Base-by-base conservation (phyloP, 805 yeast species). In the Metschnikowia similis region DNA sequence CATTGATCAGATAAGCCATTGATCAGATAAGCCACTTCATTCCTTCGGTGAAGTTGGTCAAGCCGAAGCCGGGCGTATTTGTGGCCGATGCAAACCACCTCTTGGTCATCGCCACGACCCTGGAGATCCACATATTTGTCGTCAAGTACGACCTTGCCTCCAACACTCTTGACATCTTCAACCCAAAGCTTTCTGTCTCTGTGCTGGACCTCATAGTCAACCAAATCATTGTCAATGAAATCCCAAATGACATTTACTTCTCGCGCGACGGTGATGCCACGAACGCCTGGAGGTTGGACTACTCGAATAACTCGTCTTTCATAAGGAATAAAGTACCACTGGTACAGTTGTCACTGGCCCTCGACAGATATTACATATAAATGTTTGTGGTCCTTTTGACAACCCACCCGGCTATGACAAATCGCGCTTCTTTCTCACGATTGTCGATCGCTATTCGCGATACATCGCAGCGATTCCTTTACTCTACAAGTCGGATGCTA, bases 231-330 rank as follows among this genome's bases (percentile, higher is more conserved):
- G 72, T 80, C 2, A 80, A 81, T 59, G 81, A 81, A 17, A 67
- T 71, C 40, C 83, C 94, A 0, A 86, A 89, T 42, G 90, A 92
- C 49, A 81, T 94, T 5, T 89, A 88, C 63, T 89, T 95, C 65
- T 77, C 87, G 8, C 95, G 96, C n/a, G 78, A 77, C 37, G 82
- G 84, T 17, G 89, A 87, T 56, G 92, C 90, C 1, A 69, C 75
- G 35, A 83, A 91, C 57, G 75, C 94, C 39, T 94, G 97, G 96
- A 92, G 89, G 62, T 72, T 94, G 48, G 84, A 82, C 51, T 94
- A 94, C 64, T 79, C 91, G 6, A 86, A 84, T 56, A 79, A 86
- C 27, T 94, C 89, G 43, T 85, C 88, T 48, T 92, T 96, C 88
- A 89, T 89, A 64, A 82, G 84, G 54, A 85, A 87, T 61, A 87